These are phyloP conservation scores for Lasiosphaeria hispida DNA, from an alignment of 495 filamentous ascomycete genomes.

Conservation along the genomic window DNA sequence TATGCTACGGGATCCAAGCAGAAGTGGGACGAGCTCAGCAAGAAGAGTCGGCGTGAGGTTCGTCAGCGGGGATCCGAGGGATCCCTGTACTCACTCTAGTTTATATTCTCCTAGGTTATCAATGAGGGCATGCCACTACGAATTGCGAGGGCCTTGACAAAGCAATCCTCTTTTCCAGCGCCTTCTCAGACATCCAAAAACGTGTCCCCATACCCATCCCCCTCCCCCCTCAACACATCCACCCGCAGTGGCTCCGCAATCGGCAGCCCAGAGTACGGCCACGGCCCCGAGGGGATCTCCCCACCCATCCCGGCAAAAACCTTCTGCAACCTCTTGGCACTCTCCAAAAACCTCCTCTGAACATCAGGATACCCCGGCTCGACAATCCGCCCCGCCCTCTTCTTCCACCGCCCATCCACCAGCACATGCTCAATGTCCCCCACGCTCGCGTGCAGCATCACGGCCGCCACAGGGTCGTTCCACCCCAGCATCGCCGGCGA, in stretches of 20 bases:
- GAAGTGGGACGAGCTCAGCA: no score
- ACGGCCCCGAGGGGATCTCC: neutral
- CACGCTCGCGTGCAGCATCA: constrained; percentile 49
- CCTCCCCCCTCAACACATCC: constrained; percentile 12
- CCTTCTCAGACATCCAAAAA: neutral
- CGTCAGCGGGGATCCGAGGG: no score
- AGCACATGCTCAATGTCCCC: constrained; percentile 49
- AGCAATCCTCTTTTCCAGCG: no score
- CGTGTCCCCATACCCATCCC: constrained; percentile 16
- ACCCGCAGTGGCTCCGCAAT: constrained; percentile 9
- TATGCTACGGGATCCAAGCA: no score
- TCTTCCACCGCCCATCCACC: constrained; percentile 45
- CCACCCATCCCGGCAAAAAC: neutral
- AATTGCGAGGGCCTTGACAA: no score
- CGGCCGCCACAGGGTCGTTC: constrained; percentile 51
- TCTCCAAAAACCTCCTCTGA: constrained; percentile 28
- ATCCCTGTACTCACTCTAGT: no score
- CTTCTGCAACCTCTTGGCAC: constrained; percentile 26
- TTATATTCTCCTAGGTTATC: no score
- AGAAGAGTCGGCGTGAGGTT: no score
- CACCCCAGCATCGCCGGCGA: constrained; percentile 47
- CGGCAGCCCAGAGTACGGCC: neutral
- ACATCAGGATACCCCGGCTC: constrained; percentile 27
- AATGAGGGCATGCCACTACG: no score
- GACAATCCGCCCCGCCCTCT: constrained; percentile 36